Conservation (phyloP, 2,329 filamentous ascomycete genomes). For the Scleromitrula shiraiana region DNA sequence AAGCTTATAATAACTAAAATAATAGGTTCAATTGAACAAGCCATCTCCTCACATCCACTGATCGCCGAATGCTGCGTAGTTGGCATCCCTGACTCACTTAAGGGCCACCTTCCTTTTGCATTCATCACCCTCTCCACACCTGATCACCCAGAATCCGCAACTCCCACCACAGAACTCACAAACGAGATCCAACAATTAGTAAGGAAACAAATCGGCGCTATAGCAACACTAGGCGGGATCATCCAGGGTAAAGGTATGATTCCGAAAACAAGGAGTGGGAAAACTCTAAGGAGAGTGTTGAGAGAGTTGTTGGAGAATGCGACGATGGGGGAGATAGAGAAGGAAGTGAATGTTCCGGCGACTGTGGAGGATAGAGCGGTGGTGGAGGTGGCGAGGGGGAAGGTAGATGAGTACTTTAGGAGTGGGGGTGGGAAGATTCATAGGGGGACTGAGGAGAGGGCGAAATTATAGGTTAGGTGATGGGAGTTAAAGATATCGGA, state of each 20-base stretch:
- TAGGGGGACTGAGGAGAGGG: conserved; percentile 29
- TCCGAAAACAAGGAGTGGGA: conserved; percentile 66
- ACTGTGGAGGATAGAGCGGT: conserved; percentile 76
- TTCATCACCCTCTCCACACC: conserved; percentile 61
- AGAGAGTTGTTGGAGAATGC: conserved; percentile 80
- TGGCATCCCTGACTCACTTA: conserved; percentile 74
- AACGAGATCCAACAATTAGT: conserved; percentile 66
- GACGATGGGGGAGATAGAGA: conserved; percentile 63
- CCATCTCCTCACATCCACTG: conserved; percentile 69
- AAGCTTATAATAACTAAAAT: background rate
- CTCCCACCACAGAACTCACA: conserved; percentile 38
- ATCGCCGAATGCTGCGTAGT: conserved; percentile 83
- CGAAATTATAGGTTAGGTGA: conserved; percentile 46
- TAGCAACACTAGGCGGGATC: conserved; percentile 78
- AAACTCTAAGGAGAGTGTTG: conserved; percentile 76
- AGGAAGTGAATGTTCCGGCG: conserved; percentile 65
- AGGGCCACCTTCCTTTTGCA: conserved; percentile 87
- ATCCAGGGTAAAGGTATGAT: conserved; percentile 82
- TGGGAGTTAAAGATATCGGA: too few species aligned
- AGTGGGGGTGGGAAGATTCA: conserved; percentile 27
- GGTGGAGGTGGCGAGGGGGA: conserved; percentile 65
- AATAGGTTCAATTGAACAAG: conserved; percentile 79
- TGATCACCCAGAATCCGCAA: conserved; percentile 42
- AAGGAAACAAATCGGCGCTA: conserved; percentile 75
- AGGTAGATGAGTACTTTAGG: conserved; percentile 69